Evolutionary conservation across 331 rosid genomes (phyloP), one percentile per base, ranked within the genome.

Genomic region (Acacia concinna): DNA sequence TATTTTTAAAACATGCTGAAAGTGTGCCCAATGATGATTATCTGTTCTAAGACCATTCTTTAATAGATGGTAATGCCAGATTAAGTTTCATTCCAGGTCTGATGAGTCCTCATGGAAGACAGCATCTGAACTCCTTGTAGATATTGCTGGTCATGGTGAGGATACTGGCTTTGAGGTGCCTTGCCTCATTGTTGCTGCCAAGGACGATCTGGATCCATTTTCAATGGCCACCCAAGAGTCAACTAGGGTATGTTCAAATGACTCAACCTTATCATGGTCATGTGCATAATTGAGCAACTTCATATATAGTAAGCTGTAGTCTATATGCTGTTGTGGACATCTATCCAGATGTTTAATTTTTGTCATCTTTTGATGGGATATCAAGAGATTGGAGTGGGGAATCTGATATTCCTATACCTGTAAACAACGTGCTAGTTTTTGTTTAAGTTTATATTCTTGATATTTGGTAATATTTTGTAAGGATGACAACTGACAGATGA

Each of bases 111-210:
- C 98, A n/a, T 96, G 99, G 99, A 89, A 66, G 83, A 84, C 84
- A 76, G 92, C 97, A 2, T 84, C 93, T 64, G 95, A 96, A 54
- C 89, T 96, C 71, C 83, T 96, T 69, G 89, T 90, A 68, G 92
- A 88, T 78, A 93, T 96, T 14, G 97, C 99, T 81, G 82, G 98
- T 85, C 98, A 96, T 83, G 95, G 97, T 54, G 98, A 93, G 88
- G 87, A 91, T 81, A 91, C 98, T 76, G 99, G 99, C 77, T 93
- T 77, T 84, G 95, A 91, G 91, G 98, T 93, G 85, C 99, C 99
- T 43, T 96, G 99, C 88, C 93, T 96, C 83, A 93, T 96, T 87
- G 95, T 93, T 84, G 99, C 99, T 56, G 93, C 98, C 78, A 96
- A 93, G 85, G 98, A 93, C 75, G 99, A 96, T 63, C 87, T 85